Conservation (phyloP, 2,329 filamentous ascomycete species). For the Stachybotrys chartarum region DNA sequence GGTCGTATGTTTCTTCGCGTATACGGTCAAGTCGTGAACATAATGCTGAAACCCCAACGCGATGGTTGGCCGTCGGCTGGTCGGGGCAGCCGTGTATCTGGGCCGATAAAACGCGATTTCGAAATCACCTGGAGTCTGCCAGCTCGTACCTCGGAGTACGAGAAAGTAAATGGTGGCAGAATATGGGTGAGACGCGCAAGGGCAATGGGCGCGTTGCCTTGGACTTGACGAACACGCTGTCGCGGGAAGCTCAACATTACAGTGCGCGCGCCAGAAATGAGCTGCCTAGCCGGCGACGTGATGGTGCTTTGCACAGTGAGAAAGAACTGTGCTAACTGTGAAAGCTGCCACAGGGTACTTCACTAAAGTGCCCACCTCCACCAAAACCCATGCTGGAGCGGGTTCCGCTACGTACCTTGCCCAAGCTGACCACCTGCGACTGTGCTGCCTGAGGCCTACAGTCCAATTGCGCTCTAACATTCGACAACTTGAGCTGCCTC, state of each 20-base stretch:
- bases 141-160: neutral
- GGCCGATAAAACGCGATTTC: neutral
- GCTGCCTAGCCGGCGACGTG: neutral
- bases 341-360: neutral
- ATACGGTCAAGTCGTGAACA: neutral
- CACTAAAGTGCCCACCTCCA: neutral
- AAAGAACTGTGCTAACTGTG: neutral
- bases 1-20: neutral
- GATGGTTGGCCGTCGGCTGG: neutral
- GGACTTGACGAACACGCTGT: neutral
- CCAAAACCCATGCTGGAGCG: neutral
- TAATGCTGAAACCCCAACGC: neutral
- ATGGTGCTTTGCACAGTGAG: neutral
- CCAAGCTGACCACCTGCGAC: too few species aligned
- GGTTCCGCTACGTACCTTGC: too few species aligned
- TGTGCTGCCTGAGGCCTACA: neutral
- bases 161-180: neutral
- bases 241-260: neutral
- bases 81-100: neutral
- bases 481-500: slow-evolving; percentile 3
- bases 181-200: neutral
- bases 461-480: slow-evolving; percentile 9
- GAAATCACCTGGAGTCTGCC: neutral
- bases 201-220: neutral
- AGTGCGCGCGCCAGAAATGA: neutral